Percentiles rank a stretch among this genome's conserved stretches.
Conservation (phyloP, 768 basidiomycete species). For the Tylopilus rubrobrunneus region DNA sequence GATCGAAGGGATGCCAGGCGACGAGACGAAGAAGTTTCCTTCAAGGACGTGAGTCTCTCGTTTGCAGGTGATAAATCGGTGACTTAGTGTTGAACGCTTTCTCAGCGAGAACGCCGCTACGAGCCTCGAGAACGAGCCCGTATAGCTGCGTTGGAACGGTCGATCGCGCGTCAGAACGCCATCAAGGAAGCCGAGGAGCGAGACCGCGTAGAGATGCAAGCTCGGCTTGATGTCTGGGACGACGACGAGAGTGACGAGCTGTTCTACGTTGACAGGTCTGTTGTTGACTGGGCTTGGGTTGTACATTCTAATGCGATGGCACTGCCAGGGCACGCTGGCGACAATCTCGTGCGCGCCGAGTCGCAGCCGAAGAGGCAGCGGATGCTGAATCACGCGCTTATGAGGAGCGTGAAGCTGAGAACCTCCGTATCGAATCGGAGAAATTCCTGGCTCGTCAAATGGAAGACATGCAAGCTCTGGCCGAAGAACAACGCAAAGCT, state of each 20-base stretch:
- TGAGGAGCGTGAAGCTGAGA: slow-evolving; percentile 84
- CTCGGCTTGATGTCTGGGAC: slow-evolving; percentile 84
- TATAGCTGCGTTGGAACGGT: slow-evolving; percentile 71
- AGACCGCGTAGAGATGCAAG: slow-evolving; percentile 75
- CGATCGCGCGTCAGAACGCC: slow-evolving; percentile 67
- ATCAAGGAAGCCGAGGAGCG: slow-evolving; percentile 76
- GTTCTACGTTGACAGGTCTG: slow-evolving; percentile 89
- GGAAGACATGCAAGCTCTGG: slow-evolving; percentile 92
- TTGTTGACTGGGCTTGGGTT: not conserved
- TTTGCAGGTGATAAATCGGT: not conserved
- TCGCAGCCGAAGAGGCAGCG: slow-evolving; percentile 75
- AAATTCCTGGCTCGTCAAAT: slow-evolving; percentile 91
- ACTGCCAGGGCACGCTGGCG: slow-evolving; percentile 78
- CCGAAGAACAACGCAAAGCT: slow-evolving; percentile 86
- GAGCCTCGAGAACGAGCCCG: slow-evolving; percentile 85
- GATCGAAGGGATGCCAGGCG: slow-evolving; percentile 73
- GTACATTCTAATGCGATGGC: not conserved
- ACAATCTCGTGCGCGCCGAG: slow-evolving; percentile 60
- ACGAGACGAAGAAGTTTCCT: slow-evolving; percentile 79
- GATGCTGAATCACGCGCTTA: slow-evolving; percentile 79
- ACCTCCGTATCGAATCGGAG: slow-evolving; percentile 86
- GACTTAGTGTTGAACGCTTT: not conserved
- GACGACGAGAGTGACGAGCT: slow-evolving; percentile 90
- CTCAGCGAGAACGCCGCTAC: slow-evolving; percentile 88
- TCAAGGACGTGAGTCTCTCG: slow-evolving; percentile 68